Evolutionary conservation across 2,329 filamentous ascomycete species (phyloP), one percentile per base, ranked within the genome.

Genomic region (Cladosporium sp.): DNA sequence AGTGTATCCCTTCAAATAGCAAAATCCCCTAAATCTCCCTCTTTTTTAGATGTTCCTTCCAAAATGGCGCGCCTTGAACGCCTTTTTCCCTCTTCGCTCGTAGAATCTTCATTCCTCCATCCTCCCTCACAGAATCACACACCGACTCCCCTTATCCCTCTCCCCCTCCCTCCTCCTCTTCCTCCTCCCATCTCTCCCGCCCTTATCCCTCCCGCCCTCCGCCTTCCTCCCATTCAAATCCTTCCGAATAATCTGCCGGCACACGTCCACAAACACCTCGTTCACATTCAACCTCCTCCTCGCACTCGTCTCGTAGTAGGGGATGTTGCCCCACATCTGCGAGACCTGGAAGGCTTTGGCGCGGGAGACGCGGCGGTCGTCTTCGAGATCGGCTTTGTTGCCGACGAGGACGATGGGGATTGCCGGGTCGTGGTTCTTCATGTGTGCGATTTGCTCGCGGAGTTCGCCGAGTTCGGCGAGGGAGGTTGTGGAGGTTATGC

Each of bases 261-360:
- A 77, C 34, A 78, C 75, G 68, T 78, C 76, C 56, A 77, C 72
- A 78, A 96, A 97, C 56, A 93, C 91, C 76, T 96, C 93, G 71
- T 96, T 92, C 18, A 97, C 93, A 72, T 97, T 97, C 68, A 90
- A 91, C 74, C 89, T 84, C 71, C 91, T 88, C 69, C 93, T 85
- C 59, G 93, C 93, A 68, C 91, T 94, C 39, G 93, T 90, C 80
- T 97, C 93, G 75, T 96, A 97, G 77, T 96, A 97, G 0, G 93
- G 93, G 39, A 91, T 91, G 71, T 89, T 88, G 23, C 89, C 90
- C 93, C 93, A 97, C 74, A 86, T 86, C 75, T 95, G 91, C n/a
- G 91, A 93, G 68, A 96, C 86, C 34, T 89, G 86, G 75, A 96
- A 96, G 5, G 91, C 93, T 71, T 89, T 89, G 67, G 90, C 89